Evolutionary conservation across 2,329 filamentous ascomycete genomes (phyloP).

Genomic region (Pseudogymnoascus sp.): DNA sequence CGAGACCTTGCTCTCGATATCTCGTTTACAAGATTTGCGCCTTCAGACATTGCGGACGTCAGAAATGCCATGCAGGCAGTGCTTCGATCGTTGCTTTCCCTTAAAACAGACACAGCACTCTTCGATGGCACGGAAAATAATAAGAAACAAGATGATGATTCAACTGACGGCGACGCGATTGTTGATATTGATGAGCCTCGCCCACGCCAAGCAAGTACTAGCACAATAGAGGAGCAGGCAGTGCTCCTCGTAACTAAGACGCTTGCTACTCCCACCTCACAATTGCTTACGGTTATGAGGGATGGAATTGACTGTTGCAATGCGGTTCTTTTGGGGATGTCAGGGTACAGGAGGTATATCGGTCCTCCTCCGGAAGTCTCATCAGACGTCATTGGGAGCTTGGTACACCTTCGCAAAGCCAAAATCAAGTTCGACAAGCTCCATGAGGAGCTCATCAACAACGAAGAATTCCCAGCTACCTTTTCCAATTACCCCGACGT

Average conservation of each 20-base stretch:
- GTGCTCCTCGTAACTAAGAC: conserved; percentile 26
- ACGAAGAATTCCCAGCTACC: conserved; percentile 36
- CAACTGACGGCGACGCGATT: conserved; percentile 25
- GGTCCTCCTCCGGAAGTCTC: conserved; percentile 37
- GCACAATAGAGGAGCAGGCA: conserved; percentile 24
- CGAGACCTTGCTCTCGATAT: conserved; percentile 49
- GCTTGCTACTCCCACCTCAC: conserved; percentile 39
- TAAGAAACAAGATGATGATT: not conserved
- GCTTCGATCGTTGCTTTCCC: conserved; percentile 43
- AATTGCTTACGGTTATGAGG: conserved; percentile 40
- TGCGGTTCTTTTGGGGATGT: conserved; percentile 45
- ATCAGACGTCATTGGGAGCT: conserved; percentile 33
- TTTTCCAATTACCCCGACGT: conserved; percentile 42
- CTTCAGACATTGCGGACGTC: conserved; percentile 40
- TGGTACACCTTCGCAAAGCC: conserved; percentile 34
- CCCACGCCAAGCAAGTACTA: conserved; percentile 20
- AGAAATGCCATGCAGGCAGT: conserved; percentile 49
- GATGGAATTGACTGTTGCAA: conserved; percentile 39
- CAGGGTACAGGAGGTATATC: conserved; percentile 40
- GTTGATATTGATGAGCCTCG: conserved; percentile 29
- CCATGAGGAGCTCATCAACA: conserved; percentile 39
- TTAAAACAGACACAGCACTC: conserved; percentile 41
- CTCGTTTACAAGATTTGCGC: conserved; percentile 45
- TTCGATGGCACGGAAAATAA: conserved; percentile 30
- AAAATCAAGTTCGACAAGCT: conserved; percentile 40